Conservation (phyloP, 192 early-diverging fungal genomes). For the Gryganskiella cystojenkinii region DNA sequence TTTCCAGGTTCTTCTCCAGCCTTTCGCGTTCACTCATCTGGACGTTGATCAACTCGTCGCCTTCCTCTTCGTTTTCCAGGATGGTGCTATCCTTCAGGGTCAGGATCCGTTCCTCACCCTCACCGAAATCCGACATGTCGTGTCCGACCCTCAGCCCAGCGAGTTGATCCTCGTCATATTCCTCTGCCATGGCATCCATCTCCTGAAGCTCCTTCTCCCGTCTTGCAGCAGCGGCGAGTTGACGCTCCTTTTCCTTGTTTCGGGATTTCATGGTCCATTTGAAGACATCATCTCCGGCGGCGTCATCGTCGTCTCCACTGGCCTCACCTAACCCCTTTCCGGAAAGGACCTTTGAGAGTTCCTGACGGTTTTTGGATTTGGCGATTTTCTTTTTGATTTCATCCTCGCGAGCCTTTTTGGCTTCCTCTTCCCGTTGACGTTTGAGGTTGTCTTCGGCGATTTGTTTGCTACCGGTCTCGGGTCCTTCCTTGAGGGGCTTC, state of each 20-base stretch:
- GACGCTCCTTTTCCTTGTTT: slow-evolving; percentile 58
- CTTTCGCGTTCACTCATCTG: slow-evolving; percentile 75
- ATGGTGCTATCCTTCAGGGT: slow-evolving; percentile 88
- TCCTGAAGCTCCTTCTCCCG: slow-evolving; percentile 54
- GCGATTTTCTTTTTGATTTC: slow-evolving; percentile 64
- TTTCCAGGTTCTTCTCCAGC: slow-evolving; percentile 76
- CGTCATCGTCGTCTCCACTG: slow-evolving; percentile 69
- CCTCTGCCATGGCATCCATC: slow-evolving; percentile 45
- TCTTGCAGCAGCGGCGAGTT: slow-evolving; percentile 46
- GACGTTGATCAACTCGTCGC: slow-evolving; percentile 79
- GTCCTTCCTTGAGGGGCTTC: slow-evolving; percentile 53
- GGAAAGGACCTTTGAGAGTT: slow-evolving; percentile 62
- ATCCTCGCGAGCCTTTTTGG: slow-evolving; percentile 60
- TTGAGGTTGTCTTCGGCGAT: slow-evolving; percentile 70
- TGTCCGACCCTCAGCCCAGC: slow-evolving; percentile 83
- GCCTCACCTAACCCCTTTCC: slow-evolving; percentile 74
- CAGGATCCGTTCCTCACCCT: slow-evolving; percentile 81
- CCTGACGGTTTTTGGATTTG: slow-evolving; percentile 63
- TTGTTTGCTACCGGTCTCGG: slow-evolving; percentile 41
- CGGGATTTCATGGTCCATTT: slow-evolving; percentile 68
- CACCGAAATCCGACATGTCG: slow-evolving; percentile 70
- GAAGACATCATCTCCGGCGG: slow-evolving; percentile 73
- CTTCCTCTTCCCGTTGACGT: slow-evolving; percentile 60
- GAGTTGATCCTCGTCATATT: slow-evolving; percentile 57
- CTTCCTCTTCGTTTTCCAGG: slow-evolving; percentile 72